phyloP scores from a whole-genome alignment of 176 grass and related monocot genomes.

The Eleusine indica region DNA sequence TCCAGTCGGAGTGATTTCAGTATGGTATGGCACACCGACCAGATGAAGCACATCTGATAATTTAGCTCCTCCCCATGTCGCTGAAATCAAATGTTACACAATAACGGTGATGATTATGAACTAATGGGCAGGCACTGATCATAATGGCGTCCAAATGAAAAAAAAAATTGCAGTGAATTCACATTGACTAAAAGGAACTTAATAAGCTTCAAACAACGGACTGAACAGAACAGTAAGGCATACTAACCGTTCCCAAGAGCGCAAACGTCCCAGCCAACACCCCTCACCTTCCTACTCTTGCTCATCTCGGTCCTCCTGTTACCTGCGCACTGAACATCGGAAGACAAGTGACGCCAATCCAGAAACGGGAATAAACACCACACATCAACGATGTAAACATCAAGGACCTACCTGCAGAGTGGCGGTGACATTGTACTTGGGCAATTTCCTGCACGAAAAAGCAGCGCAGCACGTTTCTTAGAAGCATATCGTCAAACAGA shows the following conservation, averaged over 20 bases:
- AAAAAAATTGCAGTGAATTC: neutral
- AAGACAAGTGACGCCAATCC: neutral
- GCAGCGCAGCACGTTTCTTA: too few relatives aligned
- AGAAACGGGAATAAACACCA: neutral
- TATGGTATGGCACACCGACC: conserved; percentile 44
- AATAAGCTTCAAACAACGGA: neutral
- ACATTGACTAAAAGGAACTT: neutral
- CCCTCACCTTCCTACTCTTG: conserved; percentile 59
- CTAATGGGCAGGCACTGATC: neutral
- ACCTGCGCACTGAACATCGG: conserved; percentile 61
- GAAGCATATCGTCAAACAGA: conserved; percentile 1
- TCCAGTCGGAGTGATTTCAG: conserved; percentile 46
- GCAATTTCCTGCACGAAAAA: conserved; percentile 50
- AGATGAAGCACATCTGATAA: conserved; percentile 63
- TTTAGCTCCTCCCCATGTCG: conserved; percentile 72
- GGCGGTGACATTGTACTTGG: conserved; percentile 74
- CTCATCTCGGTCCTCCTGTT: conserved; percentile 86
- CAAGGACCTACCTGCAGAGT: conserved; percentile 59
- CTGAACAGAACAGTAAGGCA: neutral
- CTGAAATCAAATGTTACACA: conserved; percentile 33
- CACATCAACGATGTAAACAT: neutral
- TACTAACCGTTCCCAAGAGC: conserved; percentile 73
- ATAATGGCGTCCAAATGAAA: neutral
- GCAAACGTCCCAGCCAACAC: conserved; percentile 76
- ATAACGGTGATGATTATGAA: neutral